These are phyloP conservation scores for Collybia sordida DNA, from an alignment of 768 basidiomycete species.

Conservation along the genomic window DNA sequence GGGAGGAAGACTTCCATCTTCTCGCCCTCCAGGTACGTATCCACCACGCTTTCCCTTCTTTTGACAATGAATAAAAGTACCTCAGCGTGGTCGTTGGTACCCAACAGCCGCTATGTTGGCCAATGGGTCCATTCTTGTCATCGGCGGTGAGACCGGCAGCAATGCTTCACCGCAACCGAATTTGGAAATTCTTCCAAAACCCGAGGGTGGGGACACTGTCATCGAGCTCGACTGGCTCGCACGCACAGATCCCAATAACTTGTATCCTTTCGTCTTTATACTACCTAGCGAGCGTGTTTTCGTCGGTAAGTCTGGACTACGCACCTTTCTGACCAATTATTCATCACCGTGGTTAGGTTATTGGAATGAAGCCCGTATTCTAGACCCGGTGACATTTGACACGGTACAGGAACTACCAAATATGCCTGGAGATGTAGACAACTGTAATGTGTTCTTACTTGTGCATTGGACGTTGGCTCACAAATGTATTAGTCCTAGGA, in stretches of 20 bases:
- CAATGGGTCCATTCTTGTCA: slow-evolving; percentile 72
- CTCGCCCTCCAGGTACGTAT: slow-evolving; percentile 58
- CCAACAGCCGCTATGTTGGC: slow-evolving; percentile 65
- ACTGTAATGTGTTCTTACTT: slow-evolving; percentile 36
- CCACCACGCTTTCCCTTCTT: not conserved
- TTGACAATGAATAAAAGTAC: not conserved
- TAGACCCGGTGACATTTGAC: slow-evolving; percentile 64
- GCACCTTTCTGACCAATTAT: not conserved
- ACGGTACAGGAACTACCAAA: slow-evolving; percentile 65
- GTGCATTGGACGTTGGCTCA: not conserved
- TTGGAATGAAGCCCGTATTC: slow-evolving; percentile 78
- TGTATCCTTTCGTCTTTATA: slow-evolving; percentile 76
- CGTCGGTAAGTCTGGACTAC: slow-evolving; percentile 46
- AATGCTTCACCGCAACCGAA: slow-evolving; percentile 67
- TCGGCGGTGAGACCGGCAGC: slow-evolving; percentile 74
- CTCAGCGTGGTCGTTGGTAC: slow-evolving; percentile 69
- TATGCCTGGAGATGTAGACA: slow-evolving; percentile 71
- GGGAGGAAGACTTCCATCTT: slow-evolving; percentile 68
- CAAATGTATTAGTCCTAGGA: slow-evolving; percentile 42
- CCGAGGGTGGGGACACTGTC: slow-evolving; percentile 59
- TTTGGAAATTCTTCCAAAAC: slow-evolving; percentile 70
- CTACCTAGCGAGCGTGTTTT: slow-evolving; percentile 72
- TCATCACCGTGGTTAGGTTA: slow-evolving; percentile 44
- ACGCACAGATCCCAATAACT: slow-evolving; percentile 76
- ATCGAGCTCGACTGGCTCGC: slow-evolving; percentile 64